phyloP scores from a whole-genome alignment of 192 early-diverging fungal genomes.

The Backusella parvicylindrica region DNA sequence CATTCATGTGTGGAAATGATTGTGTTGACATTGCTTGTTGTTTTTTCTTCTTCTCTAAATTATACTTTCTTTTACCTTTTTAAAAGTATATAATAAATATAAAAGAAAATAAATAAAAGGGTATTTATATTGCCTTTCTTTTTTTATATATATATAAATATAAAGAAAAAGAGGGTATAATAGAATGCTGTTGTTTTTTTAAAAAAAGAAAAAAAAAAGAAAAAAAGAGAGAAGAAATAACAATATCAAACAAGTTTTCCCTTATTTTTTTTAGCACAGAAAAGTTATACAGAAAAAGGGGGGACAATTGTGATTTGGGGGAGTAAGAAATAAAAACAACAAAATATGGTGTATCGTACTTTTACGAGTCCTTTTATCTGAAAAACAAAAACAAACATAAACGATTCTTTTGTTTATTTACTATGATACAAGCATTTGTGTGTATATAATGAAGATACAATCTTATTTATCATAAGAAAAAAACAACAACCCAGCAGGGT shows the following conservation, averaged over 20 bases:
- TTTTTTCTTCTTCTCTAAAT: neutral
- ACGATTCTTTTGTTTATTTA: neutral
- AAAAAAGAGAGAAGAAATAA: neutral
- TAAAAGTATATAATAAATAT: neutral
- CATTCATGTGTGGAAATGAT: conserved; percentile 1
- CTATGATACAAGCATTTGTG: neutral
- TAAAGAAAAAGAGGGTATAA: neutral
- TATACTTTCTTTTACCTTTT: neutral
- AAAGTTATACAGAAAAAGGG: neutral
- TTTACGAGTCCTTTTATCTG: neutral
- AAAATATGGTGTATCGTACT: neutral
- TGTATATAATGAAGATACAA: neutral
- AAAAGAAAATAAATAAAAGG: neutral
- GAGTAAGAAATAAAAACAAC: neutral
- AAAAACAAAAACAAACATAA: neutral
- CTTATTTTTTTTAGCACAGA: neutral
- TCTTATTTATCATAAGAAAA: too few relatives aligned
- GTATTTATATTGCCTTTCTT: neutral
- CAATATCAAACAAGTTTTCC: neutral
- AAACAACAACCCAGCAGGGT: neutral
- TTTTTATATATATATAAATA: too few relatives aligned
- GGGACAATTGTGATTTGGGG: neutral
- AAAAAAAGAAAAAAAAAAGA: neutral
- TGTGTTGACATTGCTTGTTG: neutral
- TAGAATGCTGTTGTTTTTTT: neutral